Conservation (phyloP, 1,284 basidiomycete species). For the Puccinia triticina region DNA sequence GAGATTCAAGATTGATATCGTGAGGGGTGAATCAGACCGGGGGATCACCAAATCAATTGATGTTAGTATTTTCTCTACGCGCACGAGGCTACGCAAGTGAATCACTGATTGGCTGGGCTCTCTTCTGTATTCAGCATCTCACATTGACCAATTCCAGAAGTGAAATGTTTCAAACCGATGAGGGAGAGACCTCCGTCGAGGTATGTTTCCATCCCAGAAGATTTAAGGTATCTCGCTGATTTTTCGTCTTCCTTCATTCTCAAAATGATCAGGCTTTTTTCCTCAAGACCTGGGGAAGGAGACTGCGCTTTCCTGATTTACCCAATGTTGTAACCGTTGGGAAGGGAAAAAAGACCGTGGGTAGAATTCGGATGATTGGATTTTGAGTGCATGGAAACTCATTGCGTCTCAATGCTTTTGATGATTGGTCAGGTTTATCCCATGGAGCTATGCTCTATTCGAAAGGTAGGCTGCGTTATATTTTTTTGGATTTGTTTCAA, state of each 20-base stretch:
- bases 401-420: background rate
- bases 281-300: constrained; percentile 24
- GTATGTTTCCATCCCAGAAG: background rate
- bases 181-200: constrained; percentile 19
- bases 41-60: constrained; percentile 32
- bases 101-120: background rate
- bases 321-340: constrained; percentile 34
- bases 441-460: constrained; percentile 42
- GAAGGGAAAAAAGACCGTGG: constrained; percentile 38
- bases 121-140: background rate
- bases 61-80: background rate
- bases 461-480: background rate
- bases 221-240: background rate
- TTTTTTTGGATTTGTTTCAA: too few species aligned
- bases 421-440: constrained; percentile 26
- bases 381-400: background rate
- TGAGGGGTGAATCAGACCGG: constrained; percentile 12
- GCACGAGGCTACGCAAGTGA: background rate
- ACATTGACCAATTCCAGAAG: constrained; percentile 28
- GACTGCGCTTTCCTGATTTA: constrained; percentile 22
- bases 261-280: constrained; percentile 10
- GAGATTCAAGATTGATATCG: constrained; percentile 33
- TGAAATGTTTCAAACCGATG: constrained; percentile 38
- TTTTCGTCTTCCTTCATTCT: background rate
- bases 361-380: background rate